Percentiles rank a stretch among this genome's conserved stretches.
These are phyloP conservation scores for Phytopythium ostracodes DNA, from an alignment of 352 stramenopile genomes.

Conservation along the genomic window DNA sequence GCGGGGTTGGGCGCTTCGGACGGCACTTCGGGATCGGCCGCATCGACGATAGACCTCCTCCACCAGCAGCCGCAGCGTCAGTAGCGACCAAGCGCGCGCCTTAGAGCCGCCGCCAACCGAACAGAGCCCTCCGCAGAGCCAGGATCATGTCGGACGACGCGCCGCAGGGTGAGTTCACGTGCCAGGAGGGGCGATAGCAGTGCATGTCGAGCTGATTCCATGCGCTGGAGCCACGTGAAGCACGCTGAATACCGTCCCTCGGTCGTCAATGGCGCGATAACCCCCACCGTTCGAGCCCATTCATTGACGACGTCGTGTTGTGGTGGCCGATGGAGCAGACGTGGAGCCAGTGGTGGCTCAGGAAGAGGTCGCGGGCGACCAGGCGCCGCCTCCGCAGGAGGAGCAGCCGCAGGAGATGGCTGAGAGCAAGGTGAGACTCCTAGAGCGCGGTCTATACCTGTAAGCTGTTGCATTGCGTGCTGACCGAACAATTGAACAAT, in stretches of 20 bases:
- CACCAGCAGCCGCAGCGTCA: neutral
- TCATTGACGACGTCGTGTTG: too few species aligned
- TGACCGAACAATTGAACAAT: neutral
- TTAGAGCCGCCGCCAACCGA: neutral
- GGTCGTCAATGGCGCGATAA: neutral
- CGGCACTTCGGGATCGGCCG: neutral
- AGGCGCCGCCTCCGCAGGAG: conserved; percentile 16
- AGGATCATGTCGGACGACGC: conserved; percentile 53
- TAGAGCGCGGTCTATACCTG: neutral
- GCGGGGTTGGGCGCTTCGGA: neutral
- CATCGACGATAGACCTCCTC: neutral
- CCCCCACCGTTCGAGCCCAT: too few species aligned
- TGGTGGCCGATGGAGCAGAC: neutral
- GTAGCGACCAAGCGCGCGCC: neutral
- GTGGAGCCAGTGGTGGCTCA: conserved; percentile 24
- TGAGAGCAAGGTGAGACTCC: conserved; percentile 7
- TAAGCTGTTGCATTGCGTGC: neutral
- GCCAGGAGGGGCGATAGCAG: neutral
- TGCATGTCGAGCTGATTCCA: neutral
- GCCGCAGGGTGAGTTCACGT: conserved; percentile 23
- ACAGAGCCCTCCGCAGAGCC: neutral
- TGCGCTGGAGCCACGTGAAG: neutral
- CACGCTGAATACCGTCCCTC: neutral
- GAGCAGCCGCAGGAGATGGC: conserved; percentile 14
- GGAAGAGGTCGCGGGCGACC: conserved; percentile 6